Evolutionary conservation across 2,329 filamentous ascomycete genomes (phyloP), one percentile per base, ranked within the genome.

Genomic region (Aspergillus jensenii): DNA sequence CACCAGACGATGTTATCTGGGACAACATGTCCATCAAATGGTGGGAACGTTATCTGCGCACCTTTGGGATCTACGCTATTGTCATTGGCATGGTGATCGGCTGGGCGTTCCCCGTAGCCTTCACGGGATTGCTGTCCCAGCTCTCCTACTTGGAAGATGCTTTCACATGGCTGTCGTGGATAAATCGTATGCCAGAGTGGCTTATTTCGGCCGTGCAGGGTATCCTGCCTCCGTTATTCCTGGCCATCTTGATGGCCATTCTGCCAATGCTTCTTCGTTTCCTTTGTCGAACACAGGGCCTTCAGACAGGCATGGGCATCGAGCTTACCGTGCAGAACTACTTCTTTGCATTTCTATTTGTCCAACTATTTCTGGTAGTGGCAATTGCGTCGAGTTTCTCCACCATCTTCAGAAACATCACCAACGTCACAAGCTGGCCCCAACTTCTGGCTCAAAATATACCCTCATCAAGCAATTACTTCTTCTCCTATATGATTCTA

Each of bases 401-500:
- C 2, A 84, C 86, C 0, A 80, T 86, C 51, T 77, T 93, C 44
- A 78, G 85, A 17, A 79, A 84, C n/a, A 72, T 95, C 11, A 79
- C 89, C 3, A 74, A 84, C 37, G 82, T 90, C 46, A 87, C 91
- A n/a, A 82, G 82, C 39, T 84, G 96, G 57, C 85, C 95, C 0
- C 74, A 85, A 17, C 81, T 90, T 0, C 78, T 99, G 27, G 93
- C 93, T 0, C 73, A 80, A 11, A 95, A 93, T 59, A 79, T 99
- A 5, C 95, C 95, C 2, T 90, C 86, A 65, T 89, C 93, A 0
- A 90, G 91, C 66, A 96, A 97, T 71, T 99, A 98, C 75, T 99
- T 98, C 80, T 98, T 97, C 81, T 93, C 91, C 1, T 99, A 99
- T 82, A 93, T 99, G 87, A 89, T 97, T 71, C 87, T 99, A 9